A percentile compares a stretch with the other conserved stretches of the same genome.
phyloP scores from a whole-genome alignment of 2,329 filamentous ascomycete species.

The Domatiomyces catenatus region DNA sequence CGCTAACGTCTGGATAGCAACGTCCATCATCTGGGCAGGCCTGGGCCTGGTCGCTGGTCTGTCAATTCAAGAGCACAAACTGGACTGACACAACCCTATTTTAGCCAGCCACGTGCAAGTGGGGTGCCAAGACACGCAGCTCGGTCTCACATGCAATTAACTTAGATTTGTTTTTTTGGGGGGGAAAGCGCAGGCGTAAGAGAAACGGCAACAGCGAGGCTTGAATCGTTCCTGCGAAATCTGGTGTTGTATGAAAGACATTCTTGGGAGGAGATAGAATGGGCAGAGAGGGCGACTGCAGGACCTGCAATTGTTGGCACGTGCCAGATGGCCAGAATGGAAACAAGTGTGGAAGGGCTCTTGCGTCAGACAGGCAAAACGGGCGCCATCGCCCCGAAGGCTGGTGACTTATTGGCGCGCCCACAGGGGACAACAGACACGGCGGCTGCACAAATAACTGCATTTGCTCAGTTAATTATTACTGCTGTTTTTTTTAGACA shows the following conservation, averaged over 20 bases:
- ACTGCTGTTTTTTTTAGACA: too few relatives aligned
- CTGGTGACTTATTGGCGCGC: not conserved
- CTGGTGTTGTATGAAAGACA: not conserved
- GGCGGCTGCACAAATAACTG: too few relatives aligned
- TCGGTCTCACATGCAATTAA: not conserved
- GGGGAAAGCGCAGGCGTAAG: not conserved
- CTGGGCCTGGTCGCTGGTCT: not conserved
- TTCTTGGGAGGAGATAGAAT: not conserved
- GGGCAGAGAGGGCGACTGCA: not conserved
- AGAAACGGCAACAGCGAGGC: not conserved
- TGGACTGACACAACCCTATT: not conserved
- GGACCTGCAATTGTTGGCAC: not conserved
- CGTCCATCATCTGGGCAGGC: not conserved
- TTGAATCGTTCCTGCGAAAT: not conserved
- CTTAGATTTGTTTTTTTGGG: not conserved
- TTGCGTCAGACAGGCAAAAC: not conserved
- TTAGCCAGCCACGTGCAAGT: not conserved
- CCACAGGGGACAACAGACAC: not conserved
- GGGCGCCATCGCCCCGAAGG: not conserved
- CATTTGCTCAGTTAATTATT: too few relatives aligned
- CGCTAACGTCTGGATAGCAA: not conserved
- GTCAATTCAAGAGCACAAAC: not conserved
- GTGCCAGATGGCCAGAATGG: not conserved
- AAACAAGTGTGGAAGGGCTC: not conserved
- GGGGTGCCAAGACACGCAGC: not conserved